Percentiles rank a stretch among this genome's conserved stretches.
phyloP scores from a whole-genome alignment of 1,284 basidiomycete genomes.

The Marasmius tenuissimus region DNA sequence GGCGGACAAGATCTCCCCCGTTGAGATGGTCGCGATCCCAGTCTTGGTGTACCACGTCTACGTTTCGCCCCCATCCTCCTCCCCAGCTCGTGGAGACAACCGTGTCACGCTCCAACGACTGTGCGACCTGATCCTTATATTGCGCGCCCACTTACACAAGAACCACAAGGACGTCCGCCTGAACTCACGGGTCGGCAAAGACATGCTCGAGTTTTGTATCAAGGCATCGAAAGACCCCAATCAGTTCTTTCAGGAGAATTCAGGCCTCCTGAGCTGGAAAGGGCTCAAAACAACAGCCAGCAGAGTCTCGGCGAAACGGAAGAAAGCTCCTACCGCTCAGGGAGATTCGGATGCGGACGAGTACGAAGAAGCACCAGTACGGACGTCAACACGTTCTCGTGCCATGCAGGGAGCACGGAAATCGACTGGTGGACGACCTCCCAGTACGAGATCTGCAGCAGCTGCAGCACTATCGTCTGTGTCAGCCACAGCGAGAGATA shows the following conservation, averaged over 20 bases:
- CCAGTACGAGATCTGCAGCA: not conserved
- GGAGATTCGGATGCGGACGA: not conserved
- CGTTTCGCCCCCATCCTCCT: not conserved
- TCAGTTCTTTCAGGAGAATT: not conserved
- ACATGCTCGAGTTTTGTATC: conserved; percentile 40
- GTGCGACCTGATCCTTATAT: conserved; percentile 39
- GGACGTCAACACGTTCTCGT: not conserved
- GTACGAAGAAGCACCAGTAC: not conserved
- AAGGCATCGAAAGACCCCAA: not conserved
- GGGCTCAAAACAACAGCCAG: not conserved
- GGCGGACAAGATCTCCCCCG: conserved; percentile 48
- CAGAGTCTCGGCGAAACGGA: not conserved
- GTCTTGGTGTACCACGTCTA: conserved; percentile 40
- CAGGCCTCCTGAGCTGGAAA: not conserved
- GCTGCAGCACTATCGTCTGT: not conserved
- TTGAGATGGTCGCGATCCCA: conserved; percentile 59
- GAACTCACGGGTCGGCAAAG: conserved; percentile 50
- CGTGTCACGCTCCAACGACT: conserved; percentile 37
- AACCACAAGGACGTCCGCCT: conserved; percentile 52
- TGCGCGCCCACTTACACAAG: conserved; percentile 51
- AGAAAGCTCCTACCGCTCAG: not conserved
- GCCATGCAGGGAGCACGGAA: not conserved
- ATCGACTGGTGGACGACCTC: not conserved
- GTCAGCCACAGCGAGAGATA: not conserved
- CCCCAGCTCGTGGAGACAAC: conserved; percentile 32